Base-by-base conservation (phyloP, 2,329 filamentous ascomycete genomes). In the Neofusicoccum sp. region DNA sequence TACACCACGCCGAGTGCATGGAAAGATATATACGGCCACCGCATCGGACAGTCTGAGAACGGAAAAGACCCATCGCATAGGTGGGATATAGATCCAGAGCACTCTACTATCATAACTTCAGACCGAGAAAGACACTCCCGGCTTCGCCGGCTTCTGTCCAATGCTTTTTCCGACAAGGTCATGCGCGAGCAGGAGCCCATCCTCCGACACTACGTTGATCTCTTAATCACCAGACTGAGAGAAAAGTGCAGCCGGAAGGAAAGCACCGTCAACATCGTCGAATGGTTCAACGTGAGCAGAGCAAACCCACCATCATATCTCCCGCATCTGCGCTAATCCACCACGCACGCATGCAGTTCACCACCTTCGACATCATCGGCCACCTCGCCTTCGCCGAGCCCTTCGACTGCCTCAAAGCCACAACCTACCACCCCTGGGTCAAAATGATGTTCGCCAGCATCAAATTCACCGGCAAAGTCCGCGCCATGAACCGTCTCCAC, bases 1-100 rank as follows among this genome's bases (percentile, higher is more conserved):
- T 82, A 79, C 65, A 74, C 69, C 45, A 67, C 72, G 20, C 11
- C 43, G 14, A 61, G 71, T 3, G 71, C 70, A 2, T 82, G 78
- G 73, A 72, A 75, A 65, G 77, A 80, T 38, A 78, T 80, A 31
- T 75, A 76, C 12, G 54, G 54, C 6, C 43, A 45, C 31, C 31
- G 49, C 14, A 31, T 26, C 7, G 41, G 20, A 28, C 31, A n/a
- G 41, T 20, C 41, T 28, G 71, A 71, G 30, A 74, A 75, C 16
- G 64, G 73, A 45, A 67, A 63, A 4, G 51, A 61, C 36, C 26
- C 31, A 1, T 16, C 30, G 11, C 38, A 57, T 24, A 6, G 41
- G 12, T 61, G 44, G 24, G 30, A 41, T n/a, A 30, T 31, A 7
- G 33, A 54, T n/a, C 28, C 33, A 38, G 5, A 40, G 3, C 33